A percentile compares a stretch with the other conserved stretches of the same genome.
phyloP scores from a whole-genome alignment of 257 asterid genomes.

The Solanum sparsipilum region DNA sequence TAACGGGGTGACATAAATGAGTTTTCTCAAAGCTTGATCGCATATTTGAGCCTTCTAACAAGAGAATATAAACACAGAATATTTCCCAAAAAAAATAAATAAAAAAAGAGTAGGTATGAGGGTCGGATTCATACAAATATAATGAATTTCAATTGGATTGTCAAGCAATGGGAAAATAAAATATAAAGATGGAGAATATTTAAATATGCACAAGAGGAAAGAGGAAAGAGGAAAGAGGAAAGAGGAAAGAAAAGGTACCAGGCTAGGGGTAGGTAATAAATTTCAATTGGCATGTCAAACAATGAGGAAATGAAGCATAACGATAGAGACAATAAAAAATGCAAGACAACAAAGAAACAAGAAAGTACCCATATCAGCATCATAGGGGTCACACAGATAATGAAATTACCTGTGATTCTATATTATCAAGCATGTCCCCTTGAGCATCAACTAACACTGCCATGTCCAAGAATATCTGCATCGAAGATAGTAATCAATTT shows the following conservation, averaged over 20 bases:
- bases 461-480: constrained; percentile 89
- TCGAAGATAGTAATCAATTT: neutral
- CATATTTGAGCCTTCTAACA: neutral
- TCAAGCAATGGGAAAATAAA: neutral
- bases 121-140: neutral
- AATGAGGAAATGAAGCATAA: neutral
- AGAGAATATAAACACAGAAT: neutral
- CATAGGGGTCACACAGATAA: neutral
- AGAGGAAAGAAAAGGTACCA: neutral
- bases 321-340: neutral
- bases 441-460: constrained; percentile 96
- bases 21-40: neutral
- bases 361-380: neutral
- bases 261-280: neutral
- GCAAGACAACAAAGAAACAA: neutral
- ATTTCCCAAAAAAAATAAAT: neutral
- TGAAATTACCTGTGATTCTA: constrained; percentile 75
- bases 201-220: too few species aligned
- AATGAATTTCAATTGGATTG: neutral
- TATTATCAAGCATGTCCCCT: constrained; percentile 97
- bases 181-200: neutral
- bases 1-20: neutral
- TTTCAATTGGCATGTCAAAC: neutral
- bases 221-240: neutral
- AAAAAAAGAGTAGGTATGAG: neutral